Percentiles rank a stretch among this genome's conserved stretches.
These are phyloP conservation scores for Eimeria nieschulzi DNA, from an alignment of 169 alveolate genomes.

Conservation along the genomic window DNA sequence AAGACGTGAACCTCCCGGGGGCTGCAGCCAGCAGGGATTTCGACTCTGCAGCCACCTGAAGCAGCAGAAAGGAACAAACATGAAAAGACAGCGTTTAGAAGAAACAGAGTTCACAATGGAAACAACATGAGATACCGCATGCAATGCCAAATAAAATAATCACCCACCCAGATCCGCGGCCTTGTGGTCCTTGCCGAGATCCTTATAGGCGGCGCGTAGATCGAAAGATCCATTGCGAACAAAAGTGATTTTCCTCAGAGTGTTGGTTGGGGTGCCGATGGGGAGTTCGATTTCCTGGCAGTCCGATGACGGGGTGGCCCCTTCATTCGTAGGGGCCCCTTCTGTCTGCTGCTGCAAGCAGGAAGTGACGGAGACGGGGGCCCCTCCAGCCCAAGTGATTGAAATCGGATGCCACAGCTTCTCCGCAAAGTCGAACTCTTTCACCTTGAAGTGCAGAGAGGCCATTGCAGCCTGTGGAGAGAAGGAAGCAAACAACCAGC, in stretches of 20 bases:
- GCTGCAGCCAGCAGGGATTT: conserved; percentile 62
- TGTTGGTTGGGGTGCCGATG: conserved; percentile 43
- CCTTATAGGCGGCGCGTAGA: conserved; percentile 41
- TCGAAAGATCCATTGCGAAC: conserved; percentile 59
- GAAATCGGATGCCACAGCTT: conserved; percentile 31
- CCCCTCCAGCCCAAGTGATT: conserved; percentile 37
- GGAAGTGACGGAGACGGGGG: conserved; percentile 14
- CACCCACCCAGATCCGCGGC: conserved; percentile 43
- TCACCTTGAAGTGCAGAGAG: conserved; percentile 52
- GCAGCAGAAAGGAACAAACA: not conserved
- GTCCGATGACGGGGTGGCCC: not conserved
- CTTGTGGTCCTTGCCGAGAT: not conserved
- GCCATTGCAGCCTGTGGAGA: conserved; percentile 73
- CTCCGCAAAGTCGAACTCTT: conserved; percentile 56
- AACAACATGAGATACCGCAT: too few relatives aligned
- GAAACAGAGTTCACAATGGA: too few relatives aligned
- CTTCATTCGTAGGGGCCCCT: not conserved
- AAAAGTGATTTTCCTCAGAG: conserved; percentile 53
- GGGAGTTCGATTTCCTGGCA: conserved; percentile 14
- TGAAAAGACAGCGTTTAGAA: too few relatives aligned
- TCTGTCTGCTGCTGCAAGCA: conserved; percentile 6
- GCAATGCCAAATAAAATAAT: too few relatives aligned
- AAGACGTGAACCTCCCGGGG: conserved; percentile 78
- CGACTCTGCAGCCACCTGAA: conserved; percentile 53
- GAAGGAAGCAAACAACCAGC: not conserved